Evolutionary conservation across 2,329 filamentous ascomycete species (phyloP), one percentile per base, ranked within the genome.

Genomic region (Bipolaris oryzae): DNA sequence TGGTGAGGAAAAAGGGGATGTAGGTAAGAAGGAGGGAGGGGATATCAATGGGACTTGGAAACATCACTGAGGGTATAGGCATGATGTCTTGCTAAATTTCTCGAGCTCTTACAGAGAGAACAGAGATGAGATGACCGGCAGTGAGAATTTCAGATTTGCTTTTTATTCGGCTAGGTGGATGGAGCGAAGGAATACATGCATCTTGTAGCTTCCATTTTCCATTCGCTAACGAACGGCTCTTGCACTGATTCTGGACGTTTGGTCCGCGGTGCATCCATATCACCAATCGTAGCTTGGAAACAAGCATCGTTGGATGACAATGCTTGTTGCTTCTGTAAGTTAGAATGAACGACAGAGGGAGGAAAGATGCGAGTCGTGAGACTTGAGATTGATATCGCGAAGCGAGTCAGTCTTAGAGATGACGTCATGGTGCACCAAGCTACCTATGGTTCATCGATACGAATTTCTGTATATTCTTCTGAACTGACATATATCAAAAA

Each of bases 11-110:
- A 21, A 50, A 5, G 7, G 55, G 46, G 3, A 61, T 15, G 45
- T 54, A 45, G 31, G 51, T 7, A 6, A 58, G 25, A 20, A 54
- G 35, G 23, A 63, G 3, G 5, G 23, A 18, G n/a, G 10, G 25
- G 9, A 44, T 7, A 18, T 44, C 25, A 3, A 44, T n/a, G n/a
- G n/a, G 4, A 42, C 20, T 23, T 20, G 11, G 38, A 5, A 41
- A 9, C 9, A 28, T 23, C n/a, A 5, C n/a, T 23, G 6, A 44
- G 5, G 10, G 25, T 28, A 31, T 44, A 2, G 42, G 0, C 23
- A 31, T 44, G 25, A 11, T 31, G 7, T 18, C 3, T 31, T n/a
- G 3, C 9, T 2, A 10, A 11, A 4, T 16, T 23, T n/a, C n/a
- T 9, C 39, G 25, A 0, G 2, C 3, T 3, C 15, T 10, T 11